These are phyloP conservation scores for Odonthalia washingtoniensis DNA, from an alignment of 31 red algal genomes.

Conservation along the genomic window DNA sequence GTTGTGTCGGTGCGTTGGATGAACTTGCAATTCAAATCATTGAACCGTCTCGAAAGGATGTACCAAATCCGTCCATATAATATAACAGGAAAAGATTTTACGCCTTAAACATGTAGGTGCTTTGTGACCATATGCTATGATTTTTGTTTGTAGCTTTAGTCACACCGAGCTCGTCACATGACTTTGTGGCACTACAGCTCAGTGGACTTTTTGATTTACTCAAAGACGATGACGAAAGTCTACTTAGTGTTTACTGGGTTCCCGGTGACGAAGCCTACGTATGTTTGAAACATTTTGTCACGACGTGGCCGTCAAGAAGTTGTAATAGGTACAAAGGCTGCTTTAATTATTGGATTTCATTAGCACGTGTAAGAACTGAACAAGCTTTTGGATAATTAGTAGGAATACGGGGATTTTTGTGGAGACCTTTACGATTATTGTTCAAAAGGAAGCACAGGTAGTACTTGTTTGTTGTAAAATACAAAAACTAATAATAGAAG, in stretches of 20 bases:
- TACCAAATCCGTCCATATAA: slow-evolving; percentile 42
- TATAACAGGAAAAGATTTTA: slow-evolving; percentile 57
- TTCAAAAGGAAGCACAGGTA: slow-evolving; percentile 17
- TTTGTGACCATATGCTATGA: slow-evolving; percentile 34
- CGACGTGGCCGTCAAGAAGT: slow-evolving; percentile 32
- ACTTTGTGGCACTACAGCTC: slow-evolving; percentile 6
- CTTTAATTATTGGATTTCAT: slow-evolving; percentile 59
- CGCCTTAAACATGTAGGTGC: slow-evolving; percentile 34
- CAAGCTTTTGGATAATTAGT: slow-evolving; percentile 41
- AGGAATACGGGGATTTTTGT: slow-evolving; percentile 31
- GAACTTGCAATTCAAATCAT: slow-evolving; percentile 49
- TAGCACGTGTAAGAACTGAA: slow-evolving; percentile 24
- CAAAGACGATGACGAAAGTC: background rate
- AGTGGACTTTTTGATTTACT: background rate
- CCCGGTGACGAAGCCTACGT: slow-evolving; percentile 54
- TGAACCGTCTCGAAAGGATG: slow-evolving; percentile 19
- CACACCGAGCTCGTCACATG: slow-evolving; percentile 47
- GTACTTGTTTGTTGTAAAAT: slow-evolving; percentile 29
- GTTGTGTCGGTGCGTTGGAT: slow-evolving; percentile 44
- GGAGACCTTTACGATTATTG: slow-evolving; percentile 13
- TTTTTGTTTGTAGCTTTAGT: slow-evolving; percentile 59
- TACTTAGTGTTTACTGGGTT: slow-evolving; percentile 48
- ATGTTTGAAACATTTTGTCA: slow-evolving; percentile 23
- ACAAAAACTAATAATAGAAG: slow-evolving; percentile 32
- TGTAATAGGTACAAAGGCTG: slow-evolving; percentile 34